phyloP scores from a whole-genome alignment of 495 filamentous ascomycete genomes.

The Oidiodendron maius region DNA sequence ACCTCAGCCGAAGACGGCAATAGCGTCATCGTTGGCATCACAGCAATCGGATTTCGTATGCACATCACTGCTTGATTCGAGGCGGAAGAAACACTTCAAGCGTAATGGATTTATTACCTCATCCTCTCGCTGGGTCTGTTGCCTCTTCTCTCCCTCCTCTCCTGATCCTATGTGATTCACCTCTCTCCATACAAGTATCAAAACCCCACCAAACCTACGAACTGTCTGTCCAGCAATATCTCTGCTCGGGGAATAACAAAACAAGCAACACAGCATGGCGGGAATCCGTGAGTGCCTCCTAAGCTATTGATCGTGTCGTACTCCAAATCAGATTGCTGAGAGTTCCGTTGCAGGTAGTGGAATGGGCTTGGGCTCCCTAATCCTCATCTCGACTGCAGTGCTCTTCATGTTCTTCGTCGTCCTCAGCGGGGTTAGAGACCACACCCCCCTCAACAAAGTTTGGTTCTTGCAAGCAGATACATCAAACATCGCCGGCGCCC shows the following conservation, averaged over 20 bases:
- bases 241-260: too few species aligned
- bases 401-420: slow-evolving; percentile 77
- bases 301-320: too few species aligned
- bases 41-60: too few species aligned
- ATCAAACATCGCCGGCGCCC: slow-evolving; percentile 58
- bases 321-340: background rate
- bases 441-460: slow-evolving; percentile 60
- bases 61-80: too few species aligned
- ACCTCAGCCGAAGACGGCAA: too few species aligned
- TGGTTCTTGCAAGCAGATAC: slow-evolving; percentile 81
- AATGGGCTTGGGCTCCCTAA: slow-evolving; percentile 50
- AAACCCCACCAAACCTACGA: too few species aligned
- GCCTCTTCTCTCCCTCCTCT: background rate
- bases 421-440: slow-evolving; percentile 57
- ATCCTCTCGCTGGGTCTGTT: background rate
- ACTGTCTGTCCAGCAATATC: too few species aligned
- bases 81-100: too few species aligned
- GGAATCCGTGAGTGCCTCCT: background rate
- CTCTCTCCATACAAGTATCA: too few species aligned
- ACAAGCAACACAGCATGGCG: too few species aligned
- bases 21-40: background rate
- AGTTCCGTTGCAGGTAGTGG: slow-evolving; percentile 23
- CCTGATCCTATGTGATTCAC: too few species aligned
- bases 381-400: slow-evolving; percentile 69
- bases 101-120: background rate